Conservation (phyloP, 2,329 filamentous ascomycete species). For the Pestalotiopsis sp. region DNA sequence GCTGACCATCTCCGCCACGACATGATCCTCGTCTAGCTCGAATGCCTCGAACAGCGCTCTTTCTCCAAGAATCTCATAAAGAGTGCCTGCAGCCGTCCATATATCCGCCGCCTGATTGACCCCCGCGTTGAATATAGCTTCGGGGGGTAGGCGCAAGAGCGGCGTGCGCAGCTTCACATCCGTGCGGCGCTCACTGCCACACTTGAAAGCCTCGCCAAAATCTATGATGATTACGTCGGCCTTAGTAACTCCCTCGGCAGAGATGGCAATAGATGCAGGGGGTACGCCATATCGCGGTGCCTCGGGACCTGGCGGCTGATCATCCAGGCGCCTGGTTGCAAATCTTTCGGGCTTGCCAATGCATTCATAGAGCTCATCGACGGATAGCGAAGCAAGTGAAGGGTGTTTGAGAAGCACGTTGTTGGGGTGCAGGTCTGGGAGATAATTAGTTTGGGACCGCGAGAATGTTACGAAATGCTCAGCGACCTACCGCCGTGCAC, state of each 20-base stretch:
- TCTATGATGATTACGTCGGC: neutral
- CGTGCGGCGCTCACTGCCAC: neutral
- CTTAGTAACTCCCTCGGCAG: neutral
- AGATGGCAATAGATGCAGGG: neutral
- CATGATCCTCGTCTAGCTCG: neutral
- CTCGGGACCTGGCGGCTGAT: neutral
- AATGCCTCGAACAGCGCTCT: neutral
- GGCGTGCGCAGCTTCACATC: neutral
- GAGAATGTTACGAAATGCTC: neutral
- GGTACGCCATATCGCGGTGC: slow-evolving; percentile 1
- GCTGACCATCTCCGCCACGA: neutral
- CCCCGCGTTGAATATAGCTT: neutral
- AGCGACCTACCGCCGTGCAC: neutral
- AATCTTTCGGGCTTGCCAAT: neutral
- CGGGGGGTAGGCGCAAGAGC: neutral
- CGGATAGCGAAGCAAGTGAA: neutral
- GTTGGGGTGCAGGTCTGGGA: neutral
- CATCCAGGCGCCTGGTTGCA: neutral
- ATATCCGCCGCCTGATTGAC: neutral
- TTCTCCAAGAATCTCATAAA: neutral
- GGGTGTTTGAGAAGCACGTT: neutral
- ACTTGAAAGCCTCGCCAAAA: neutral
- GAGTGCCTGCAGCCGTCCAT: neutral
- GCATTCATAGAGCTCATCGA: neutral
- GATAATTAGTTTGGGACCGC: neutral